phyloP scores from a whole-genome alignment of 2,329 filamentous ascomycete species.

The Aureobasidium sp. region DNA sequence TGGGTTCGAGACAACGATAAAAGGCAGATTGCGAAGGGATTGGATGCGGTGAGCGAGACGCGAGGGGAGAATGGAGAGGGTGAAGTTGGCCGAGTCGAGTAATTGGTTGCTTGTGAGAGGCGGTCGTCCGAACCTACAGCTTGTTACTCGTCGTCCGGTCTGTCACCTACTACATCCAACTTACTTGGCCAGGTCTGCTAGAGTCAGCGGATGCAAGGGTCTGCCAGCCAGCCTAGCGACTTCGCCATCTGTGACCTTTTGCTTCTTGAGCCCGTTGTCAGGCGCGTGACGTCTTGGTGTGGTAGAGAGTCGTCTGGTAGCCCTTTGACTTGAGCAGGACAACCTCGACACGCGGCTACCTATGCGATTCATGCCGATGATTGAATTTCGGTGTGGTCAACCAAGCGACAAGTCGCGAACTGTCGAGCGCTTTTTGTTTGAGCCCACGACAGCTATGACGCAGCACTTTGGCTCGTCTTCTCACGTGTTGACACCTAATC shows the following conservation, averaged over 20 bases:
- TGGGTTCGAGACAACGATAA: conserved; percentile 96
- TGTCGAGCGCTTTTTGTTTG: not conserved
- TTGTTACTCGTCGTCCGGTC: not conserved
- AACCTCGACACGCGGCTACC: not conserved
- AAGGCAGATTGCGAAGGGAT: conserved; percentile 84
- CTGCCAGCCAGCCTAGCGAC: conserved; percentile 69
- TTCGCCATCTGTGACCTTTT: conserved; percentile 55
- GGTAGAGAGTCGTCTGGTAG: not conserved
- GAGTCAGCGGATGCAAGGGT: conserved; percentile 69
- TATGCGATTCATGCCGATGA: not conserved
- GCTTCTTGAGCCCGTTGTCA: conserved; percentile 25
- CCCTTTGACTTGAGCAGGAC: not conserved
- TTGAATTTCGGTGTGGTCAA: not conserved
- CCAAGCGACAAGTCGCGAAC: not conserved
- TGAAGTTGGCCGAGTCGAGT: conserved; percentile 89
- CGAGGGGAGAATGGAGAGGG: conserved; percentile 81
- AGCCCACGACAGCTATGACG: conserved; percentile 1
- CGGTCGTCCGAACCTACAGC: conserved; percentile 62
- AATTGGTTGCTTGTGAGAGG: conserved; percentile 73
- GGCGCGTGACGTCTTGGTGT: not conserved
- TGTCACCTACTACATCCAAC: conserved; percentile 19
- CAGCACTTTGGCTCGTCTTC: not conserved
- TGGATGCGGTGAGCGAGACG: conserved; percentile 91
- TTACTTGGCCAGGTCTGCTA: conserved; percentile 83
- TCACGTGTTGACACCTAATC: not conserved